These are phyloP conservation scores for Xylaria venustula DNA, from an alignment of 495 filamentous ascomycete genomes.

Conservation along the genomic window DNA sequence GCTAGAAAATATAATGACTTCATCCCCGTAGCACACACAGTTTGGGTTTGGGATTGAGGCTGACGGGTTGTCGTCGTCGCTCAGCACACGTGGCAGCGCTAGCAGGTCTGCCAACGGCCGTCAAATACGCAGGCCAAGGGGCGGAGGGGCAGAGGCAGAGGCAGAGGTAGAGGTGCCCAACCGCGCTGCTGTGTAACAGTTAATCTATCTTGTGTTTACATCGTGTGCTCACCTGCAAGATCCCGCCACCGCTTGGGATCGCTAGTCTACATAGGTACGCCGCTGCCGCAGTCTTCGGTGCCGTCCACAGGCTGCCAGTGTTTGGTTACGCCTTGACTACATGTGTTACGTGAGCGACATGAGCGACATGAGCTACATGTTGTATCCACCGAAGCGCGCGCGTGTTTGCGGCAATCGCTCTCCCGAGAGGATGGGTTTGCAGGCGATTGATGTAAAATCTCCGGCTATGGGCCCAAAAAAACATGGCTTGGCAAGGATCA, in stretches of 20 bases:
- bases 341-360: no score
- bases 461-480: neutral
- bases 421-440: neutral
- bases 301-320: neutral
- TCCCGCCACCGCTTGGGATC: slow-evolving; percentile 5
- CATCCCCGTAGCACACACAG: neutral
- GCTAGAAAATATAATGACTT: neutral
- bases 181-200: slow-evolving; percentile 5
- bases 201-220: neutral
- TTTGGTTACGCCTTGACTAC: neutral
- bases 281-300: neutral
- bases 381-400: slow-evolving; percentile 11
- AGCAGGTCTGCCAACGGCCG: neutral
- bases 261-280: neutral
- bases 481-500: neutral
- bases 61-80: slow-evolving; percentile 2
- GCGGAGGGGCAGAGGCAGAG: no score
- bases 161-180: slow-evolving; percentile 12
- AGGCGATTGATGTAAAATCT: neutral
- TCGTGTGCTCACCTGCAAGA: slow-evolving; percentile 8
- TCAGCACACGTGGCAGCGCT: slow-evolving; percentile 12
- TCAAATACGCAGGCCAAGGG: neutral
- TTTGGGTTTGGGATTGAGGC: neutral
- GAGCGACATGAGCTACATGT: no score
- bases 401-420: slow-evolving; percentile 7